A percentile compares a stretch with the other conserved stretches of the same genome.
Evolutionary conservation across 768 basidiomycete species (phyloP).

Genomic region (Suillus plorans): DNA sequence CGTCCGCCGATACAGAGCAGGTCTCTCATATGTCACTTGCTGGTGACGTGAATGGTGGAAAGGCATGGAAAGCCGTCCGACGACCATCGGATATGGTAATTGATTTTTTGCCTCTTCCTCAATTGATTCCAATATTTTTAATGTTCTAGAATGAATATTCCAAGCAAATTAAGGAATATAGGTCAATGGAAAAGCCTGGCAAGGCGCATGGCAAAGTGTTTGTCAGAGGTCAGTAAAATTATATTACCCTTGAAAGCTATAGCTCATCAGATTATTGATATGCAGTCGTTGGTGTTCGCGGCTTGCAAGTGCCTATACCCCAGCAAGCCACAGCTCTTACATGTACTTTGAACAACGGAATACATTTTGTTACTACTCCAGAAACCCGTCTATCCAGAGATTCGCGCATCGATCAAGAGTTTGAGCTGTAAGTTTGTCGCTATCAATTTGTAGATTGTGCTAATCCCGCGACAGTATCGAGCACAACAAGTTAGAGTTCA

Average conservation of each 20-base stretch:
- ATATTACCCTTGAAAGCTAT: background rate
- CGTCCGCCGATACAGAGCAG: conserved; percentile 70
- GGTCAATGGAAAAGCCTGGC: conserved; percentile 70
- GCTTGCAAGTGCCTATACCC: conserved; percentile 77
- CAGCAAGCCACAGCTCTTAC: conserved; percentile 70
- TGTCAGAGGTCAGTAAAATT: conserved; percentile 66
- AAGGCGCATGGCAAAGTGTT: conserved; percentile 93
- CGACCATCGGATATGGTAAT: conserved; percentile 93
- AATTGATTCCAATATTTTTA: conserved; percentile 5
- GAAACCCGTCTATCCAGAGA: conserved; percentile 61
- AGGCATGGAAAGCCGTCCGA: conserved; percentile 85
- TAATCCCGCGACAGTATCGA: conserved; percentile 61
- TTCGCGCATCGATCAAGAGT: conserved; percentile 80
- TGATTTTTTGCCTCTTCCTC: background rate
- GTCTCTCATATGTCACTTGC: conserved; percentile 69
- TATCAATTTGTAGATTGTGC: background rate
- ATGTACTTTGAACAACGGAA: conserved; percentile 93
- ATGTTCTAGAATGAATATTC: conserved; percentile 85
- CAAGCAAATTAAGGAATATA: conserved; percentile 82
- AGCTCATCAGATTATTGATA: conserved; percentile 1
- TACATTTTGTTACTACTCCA: conserved; percentile 92
- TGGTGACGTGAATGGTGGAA: conserved; percentile 79
- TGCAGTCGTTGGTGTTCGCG: conserved; percentile 74
- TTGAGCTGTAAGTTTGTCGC: conserved; percentile 69
- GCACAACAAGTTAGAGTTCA: conserved; percentile 94